phyloP scores from a whole-genome alignment of 1,284 basidiomycete genomes.

The Microbotryum scabiosae region DNA sequence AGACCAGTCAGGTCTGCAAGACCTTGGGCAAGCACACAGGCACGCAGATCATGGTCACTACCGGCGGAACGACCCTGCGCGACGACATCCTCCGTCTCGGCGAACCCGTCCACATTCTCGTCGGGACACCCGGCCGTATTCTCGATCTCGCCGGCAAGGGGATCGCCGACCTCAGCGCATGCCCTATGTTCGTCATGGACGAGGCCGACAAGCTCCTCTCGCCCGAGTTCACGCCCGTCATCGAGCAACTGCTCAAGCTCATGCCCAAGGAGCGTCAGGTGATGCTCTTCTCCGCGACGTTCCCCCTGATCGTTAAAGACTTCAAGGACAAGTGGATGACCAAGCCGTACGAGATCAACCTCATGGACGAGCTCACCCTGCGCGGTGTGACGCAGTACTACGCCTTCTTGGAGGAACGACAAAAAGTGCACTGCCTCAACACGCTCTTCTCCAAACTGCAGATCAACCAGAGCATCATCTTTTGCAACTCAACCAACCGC shows the following conservation, averaged over 20 bases:
- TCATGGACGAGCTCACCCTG: slow-evolving; percentile 98
- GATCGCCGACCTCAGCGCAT: slow-evolving; percentile 88
- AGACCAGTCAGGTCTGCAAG: slow-evolving; percentile 97
- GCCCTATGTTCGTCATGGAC: slow-evolving; percentile 96
- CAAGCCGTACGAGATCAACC: slow-evolving; percentile 93
- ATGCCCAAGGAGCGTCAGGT: slow-evolving; percentile 84
- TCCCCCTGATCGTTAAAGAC: slow-evolving; percentile 98
- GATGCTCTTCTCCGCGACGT: slow-evolving; percentile 98
- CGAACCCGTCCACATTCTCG: slow-evolving; percentile 88
- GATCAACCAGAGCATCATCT: slow-evolving; percentile 99
- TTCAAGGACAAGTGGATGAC: slow-evolving; percentile 99
- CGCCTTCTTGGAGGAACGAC: slow-evolving; percentile 95
- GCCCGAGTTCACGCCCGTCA: slow-evolving; percentile 95
- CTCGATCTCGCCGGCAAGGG: slow-evolving; percentile 88
- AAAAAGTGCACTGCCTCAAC: slow-evolving; percentile 98
- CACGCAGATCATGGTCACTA: slow-evolving; percentile 97
- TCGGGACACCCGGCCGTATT: slow-evolving; percentile 94
- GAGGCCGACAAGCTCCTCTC: slow-evolving; percentile 97
- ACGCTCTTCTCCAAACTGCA: slow-evolving; percentile 97
- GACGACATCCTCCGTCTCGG: slow-evolving; percentile 92
- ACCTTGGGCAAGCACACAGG: slow-evolving; percentile 82
- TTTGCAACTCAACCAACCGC: slow-evolving; percentile 98
- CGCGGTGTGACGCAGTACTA: slow-evolving; percentile 99
- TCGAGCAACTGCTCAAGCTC: slow-evolving; percentile 86
- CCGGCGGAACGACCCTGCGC: slow-evolving; percentile 93